Evolutionary conservation across 2,329 filamentous ascomycete genomes (phyloP).

Genomic region (Alternaria postmessia): DNA sequence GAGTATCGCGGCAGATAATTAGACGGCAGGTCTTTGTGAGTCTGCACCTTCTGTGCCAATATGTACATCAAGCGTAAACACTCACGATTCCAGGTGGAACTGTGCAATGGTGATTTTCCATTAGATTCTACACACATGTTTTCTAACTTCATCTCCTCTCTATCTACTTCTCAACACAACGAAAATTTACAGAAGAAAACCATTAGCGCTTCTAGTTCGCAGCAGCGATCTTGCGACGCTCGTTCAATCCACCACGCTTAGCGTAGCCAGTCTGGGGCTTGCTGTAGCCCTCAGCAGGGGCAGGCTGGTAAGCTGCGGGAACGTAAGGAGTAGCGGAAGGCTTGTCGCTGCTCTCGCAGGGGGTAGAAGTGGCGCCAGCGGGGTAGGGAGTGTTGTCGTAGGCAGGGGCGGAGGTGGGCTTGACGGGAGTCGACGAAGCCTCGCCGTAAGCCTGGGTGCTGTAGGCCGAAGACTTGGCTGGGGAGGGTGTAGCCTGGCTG

Average conservation of each 20-base stretch:
- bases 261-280: slow-evolving; percentile 22
- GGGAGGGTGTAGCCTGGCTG: slow-evolving; percentile 1
- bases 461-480: slow-evolving; percentile 1
- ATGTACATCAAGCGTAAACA: neutral
- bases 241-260: slow-evolving; percentile 33
- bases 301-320: neutral
- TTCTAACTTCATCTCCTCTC: neutral
- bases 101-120: neutral
- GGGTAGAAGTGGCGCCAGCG: slow-evolving; percentile 17
- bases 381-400: slow-evolving; percentile 7
- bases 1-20: neutral
- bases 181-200: neutral
- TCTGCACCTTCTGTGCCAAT: neutral
- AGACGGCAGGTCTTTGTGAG: neutral
- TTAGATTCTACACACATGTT: neutral
- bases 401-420: slow-evolving; percentile 7
- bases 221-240: slow-evolving; percentile 27
- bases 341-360: slow-evolving; percentile 20
- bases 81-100: neutral
- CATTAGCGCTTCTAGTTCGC: neutral
- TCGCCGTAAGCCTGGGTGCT: neutral
- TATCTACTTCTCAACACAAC: neutral
- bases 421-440: neutral
- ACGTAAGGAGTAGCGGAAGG: slow-evolving; percentile 10
- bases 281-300: slow-evolving; percentile 5